Conservation (phyloP, 495 filamentous ascomycete species). For the Evernia prunastri region DNA sequence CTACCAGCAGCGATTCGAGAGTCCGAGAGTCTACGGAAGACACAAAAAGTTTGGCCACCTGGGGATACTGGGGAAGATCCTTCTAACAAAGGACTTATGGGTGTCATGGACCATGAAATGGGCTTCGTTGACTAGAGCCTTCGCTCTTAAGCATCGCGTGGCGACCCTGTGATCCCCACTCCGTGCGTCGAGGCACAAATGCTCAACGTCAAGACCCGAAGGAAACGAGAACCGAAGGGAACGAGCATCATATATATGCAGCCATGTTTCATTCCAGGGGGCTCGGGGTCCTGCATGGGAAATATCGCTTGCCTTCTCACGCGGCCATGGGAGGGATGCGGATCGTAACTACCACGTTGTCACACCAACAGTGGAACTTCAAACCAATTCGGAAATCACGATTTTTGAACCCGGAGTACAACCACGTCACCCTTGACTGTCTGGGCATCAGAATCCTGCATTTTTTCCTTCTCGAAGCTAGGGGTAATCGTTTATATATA, state of each 20-base stretch:
- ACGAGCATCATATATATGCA: background rate
- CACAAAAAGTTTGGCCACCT: conserved; percentile 45
- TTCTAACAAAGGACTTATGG: conserved; percentile 36
- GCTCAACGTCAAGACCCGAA: background rate
- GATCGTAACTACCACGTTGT: background rate
- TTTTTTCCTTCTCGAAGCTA: background rate
- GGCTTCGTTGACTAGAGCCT: conserved; percentile 46
- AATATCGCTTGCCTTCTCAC: background rate
- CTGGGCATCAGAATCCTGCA: background rate
- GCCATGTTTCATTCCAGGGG: background rate
- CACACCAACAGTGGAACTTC: background rate
- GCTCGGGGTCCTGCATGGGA: background rate
- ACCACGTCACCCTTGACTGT: background rate
- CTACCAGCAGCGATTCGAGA: conserved; percentile 39
- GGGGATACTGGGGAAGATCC: conserved; percentile 37
- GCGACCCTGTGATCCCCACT: background rate
- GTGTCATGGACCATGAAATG: conserved; percentile 52
- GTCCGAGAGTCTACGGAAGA: conserved; percentile 38
- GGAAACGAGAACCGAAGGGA: background rate
- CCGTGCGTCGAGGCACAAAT: background rate
- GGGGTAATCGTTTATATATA: too few species aligned
- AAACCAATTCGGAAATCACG: background rate
- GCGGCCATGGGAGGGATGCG: background rate
- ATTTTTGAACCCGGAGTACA: background rate
- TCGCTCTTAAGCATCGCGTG: background rate